Percentiles rank a stretch among this genome's conserved stretches.
These are phyloP conservation scores for Pseudotulostoma volvatum DNA, from an alignment of 495 filamentous ascomycete species.

Conservation along the genomic window DNA sequence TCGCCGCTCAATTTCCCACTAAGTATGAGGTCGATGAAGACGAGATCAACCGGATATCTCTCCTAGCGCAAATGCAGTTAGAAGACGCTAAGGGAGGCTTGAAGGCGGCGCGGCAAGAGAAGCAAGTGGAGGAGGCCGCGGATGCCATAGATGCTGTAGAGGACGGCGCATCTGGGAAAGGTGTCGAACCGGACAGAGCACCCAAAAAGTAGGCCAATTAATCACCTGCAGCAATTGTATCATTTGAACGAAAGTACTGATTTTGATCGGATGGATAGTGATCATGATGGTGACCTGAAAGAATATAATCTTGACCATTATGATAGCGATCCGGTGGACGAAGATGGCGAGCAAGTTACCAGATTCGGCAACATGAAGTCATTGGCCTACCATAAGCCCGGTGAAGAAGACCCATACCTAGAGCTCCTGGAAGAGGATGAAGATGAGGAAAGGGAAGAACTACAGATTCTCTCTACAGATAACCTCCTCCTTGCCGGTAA, in stretches of 20 bases:
- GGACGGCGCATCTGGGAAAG: background rate
- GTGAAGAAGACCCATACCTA: slow-evolving; percentile 91
- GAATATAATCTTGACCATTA: slow-evolving; percentile 95
- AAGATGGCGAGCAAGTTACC: slow-evolving; percentile 52
- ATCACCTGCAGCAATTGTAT: background rate
- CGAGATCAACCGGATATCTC: slow-evolving; percentile 80
- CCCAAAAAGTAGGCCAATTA: background rate
- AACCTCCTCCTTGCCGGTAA: slow-evolving; percentile 84
- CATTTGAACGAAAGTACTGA: background rate
- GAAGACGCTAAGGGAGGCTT: slow-evolving; percentile 84
- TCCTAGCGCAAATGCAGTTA: slow-evolving; percentile 75
- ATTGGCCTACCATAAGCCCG: slow-evolving; percentile 80
- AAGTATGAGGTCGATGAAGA: slow-evolving; percentile 87
- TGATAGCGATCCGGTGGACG: slow-evolving; percentile 59
- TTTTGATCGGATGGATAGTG: slow-evolving; percentile 7
- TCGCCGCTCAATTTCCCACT: slow-evolving; percentile 76
- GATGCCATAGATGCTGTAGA: slow-evolving; percentile 15
- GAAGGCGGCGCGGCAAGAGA: slow-evolving; percentile 40
- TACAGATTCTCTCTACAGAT: slow-evolving; percentile 83
- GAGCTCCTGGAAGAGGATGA: slow-evolving; percentile 59
- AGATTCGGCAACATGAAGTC: slow-evolving; percentile 94
- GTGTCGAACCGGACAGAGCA: too few relatives aligned
- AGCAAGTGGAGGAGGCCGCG: slow-evolving; percentile 17
- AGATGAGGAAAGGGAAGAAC: slow-evolving; percentile 80
- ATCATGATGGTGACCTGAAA: slow-evolving; percentile 74